These are phyloP conservation scores for Mycosphaerella sp. DNA, from an alignment of 2,329 filamentous ascomycete species.

Conservation along the genomic window DNA sequence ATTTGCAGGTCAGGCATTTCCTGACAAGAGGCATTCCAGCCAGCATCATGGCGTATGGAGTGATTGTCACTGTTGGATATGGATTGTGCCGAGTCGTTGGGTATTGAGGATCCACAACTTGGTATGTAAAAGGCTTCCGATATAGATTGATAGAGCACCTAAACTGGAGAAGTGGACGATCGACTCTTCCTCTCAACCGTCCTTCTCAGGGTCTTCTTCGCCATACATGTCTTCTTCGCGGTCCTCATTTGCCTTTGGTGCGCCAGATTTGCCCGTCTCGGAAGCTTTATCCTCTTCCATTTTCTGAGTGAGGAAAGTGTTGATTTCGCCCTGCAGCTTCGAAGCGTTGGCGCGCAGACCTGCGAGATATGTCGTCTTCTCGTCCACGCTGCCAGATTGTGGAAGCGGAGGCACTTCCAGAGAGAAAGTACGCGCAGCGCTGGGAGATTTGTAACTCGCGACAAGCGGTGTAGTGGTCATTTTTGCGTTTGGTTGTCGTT, in stretches of 20 bases:
- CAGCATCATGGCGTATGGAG: constrained; percentile 70
- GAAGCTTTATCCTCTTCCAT: constrained; percentile 67
- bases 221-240: constrained; percentile 69
- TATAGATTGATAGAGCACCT: constrained; percentile 2
- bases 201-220: constrained; percentile 66
- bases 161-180: neutral
- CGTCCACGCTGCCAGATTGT: constrained; percentile 29
- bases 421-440: constrained; percentile 23
- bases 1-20: constrained; percentile 89
- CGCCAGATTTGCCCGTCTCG: constrained; percentile 29
- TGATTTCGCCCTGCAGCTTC: constrained; percentile 60
- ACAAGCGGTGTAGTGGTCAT: constrained; percentile 1
- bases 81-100: constrained; percentile 75
- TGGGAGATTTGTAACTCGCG: constrained; percentile 28
- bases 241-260: constrained; percentile 20
- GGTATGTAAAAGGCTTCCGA: neutral
- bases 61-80: constrained; percentile 86
- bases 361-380: constrained; percentile 56
- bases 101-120: constrained; percentile 46
- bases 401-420: constrained; percentile 19
- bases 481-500: neutral
- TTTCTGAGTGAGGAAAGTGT: constrained; percentile 62
- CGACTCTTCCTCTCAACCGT: constrained; percentile 10
- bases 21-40: constrained; percentile 87
- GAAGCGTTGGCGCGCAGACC: constrained; percentile 53